Base-by-base conservation (phyloP, 2,329 filamentous ascomycete genomes). In the Ceratocystis cacaofunesta region DNA sequence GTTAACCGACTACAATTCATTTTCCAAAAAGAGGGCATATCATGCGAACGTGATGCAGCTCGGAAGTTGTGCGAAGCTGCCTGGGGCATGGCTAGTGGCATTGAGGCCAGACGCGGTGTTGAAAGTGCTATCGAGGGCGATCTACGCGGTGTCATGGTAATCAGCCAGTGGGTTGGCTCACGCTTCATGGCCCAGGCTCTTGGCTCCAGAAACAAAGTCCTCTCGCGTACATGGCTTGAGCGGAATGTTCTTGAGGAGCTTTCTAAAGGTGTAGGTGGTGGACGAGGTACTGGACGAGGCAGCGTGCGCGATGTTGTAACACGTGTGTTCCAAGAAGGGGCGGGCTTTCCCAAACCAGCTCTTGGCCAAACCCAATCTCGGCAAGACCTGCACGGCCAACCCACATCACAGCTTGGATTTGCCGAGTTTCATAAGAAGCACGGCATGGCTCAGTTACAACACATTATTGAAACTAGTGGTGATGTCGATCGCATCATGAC, bases 21-120 rank as follows among this genome's bases (percentile, higher is more conserved):
- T 0, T 96, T 99, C 69, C 85, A 89, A 67, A 92, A 88, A 70
- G 94, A 99, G 76, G 89, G 89, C 1, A 89, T 99, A 17, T 82
- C 86, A 0, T 94, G 89, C 69, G 94, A 99, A 70, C 87, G 85
- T 67, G 94, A 97, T 71, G 94, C 90, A 0, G 90, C 94, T 3
- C 83, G 94, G 69, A 88, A 89, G 71, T 76, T 95, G 0, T 94
- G 90, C 69, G 90, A 95, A 75, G 84, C 88, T 7, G 86, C 88
- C 0, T 94, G 89, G 88, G 89, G 89, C 8, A 87, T 92, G 73
- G 84, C 81, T 17, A 85, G 81, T 68, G 85, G 86, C n/a, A 82
- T 86, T 66, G 87, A 91, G 69, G 83, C 82, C 25, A 85, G 82
- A 61, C 82, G 82, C 48, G 86, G 87, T 0, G 83, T 85, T 22